Conservation (phyloP, 73 alveolate genomes). For the Tetrahymena borealis region DNA sequence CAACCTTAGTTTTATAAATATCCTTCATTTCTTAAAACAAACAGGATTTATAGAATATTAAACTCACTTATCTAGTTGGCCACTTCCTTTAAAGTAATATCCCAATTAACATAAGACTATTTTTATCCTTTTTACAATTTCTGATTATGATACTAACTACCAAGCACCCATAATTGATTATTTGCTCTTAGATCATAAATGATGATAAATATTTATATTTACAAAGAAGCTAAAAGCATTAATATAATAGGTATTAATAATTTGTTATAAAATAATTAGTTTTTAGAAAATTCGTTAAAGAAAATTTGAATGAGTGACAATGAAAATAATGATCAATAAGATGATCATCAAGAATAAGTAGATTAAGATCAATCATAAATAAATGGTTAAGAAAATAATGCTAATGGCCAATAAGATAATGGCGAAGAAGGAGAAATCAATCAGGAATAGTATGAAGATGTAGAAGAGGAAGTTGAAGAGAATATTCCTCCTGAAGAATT, state of each 20-base stretch:
- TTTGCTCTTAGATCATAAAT: too few species aligned
- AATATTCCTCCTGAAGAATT: constrained; percentile 34
- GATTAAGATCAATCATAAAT: background rate
- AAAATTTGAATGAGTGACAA: background rate
- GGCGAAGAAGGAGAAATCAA: background rate
- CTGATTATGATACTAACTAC: too few species aligned
- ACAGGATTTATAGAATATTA: background rate
- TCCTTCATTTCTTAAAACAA: background rate
- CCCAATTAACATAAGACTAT: too few species aligned
- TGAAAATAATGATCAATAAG: background rate
- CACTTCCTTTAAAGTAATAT: too few species aligned
- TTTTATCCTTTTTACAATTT: too few species aligned
- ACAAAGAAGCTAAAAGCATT: too few species aligned
- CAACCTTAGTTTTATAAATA: background rate
- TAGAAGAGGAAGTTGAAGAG: constrained; percentile 24
- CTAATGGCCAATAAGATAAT: background rate
- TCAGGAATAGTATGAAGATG: background rate
- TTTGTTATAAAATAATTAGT: background rate
- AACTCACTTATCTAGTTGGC: too few species aligned
- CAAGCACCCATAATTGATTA: too few species aligned
- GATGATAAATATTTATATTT: too few species aligned
- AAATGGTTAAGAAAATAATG: background rate
- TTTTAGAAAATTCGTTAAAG: background rate
- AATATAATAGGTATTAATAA: background rate
- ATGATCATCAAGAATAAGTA: background rate